Evolutionary conservation across 441 rosid species (phyloP).

Genomic region (Brassica hybrid): DNA sequence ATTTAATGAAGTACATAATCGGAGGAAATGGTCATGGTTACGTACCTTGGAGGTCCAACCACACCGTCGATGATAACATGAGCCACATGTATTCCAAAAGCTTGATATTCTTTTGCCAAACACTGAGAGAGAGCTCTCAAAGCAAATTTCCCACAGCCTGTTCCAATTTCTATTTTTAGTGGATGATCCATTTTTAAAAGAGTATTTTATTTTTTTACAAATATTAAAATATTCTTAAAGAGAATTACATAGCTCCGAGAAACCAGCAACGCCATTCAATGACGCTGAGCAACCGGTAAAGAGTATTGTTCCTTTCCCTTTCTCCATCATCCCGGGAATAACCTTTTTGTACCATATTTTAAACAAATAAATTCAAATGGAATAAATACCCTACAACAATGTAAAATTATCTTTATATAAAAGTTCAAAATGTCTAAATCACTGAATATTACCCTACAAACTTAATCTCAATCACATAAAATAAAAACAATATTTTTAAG

Average conservation of each 20-base stretch:
- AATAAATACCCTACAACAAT: neutral
- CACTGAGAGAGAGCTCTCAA: slow-evolving; percentile 89
- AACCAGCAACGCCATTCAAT: slow-evolving; percentile 80
- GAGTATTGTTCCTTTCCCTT: slow-evolving; percentile 87
- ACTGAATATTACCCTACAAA: slow-evolving; percentile 1
- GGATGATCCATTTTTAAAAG: neutral
- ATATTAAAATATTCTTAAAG: neutral
- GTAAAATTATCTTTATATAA: neutral
- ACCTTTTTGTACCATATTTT: slow-evolving; percentile 48
- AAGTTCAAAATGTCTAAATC: neutral
- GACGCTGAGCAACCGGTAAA: slow-evolving; percentile 96
- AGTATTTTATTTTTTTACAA: neutral
- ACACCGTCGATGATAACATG: slow-evolving; percentile 87
- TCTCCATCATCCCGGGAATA: slow-evolving; percentile 89
- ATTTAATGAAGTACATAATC: neutral
- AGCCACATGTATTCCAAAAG: slow-evolving; percentile 84
- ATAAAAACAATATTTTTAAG: neutral
- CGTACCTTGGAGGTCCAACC: slow-evolving; percentile 78
- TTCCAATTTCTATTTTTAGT: neutral
- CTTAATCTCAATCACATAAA: neutral
- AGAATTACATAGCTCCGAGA: slow-evolving; percentile 77
- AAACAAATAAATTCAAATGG: neutral
- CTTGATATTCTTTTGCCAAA: slow-evolving; percentile 79
- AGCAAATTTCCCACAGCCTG: slow-evolving; percentile 95
- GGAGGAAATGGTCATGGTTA: slow-evolving; percentile 4